phyloP scores from a whole-genome alignment of 306 rosid species.

The Cucumis sativus region Cucumber_9930_V3 NC_026660.2:20371001-20371500 shows the following conservation, averaged over 20 bases:
- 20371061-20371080: constrained; percentile 43
- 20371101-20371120: constrained; percentile 66
- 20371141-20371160: constrained; percentile 91
- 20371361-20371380: too few relatives aligned
- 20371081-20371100: constrained; percentile 48
- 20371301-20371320: too few relatives aligned
- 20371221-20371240: neutral
- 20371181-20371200: neutral
- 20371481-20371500: too few relatives aligned
- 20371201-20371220: neutral
- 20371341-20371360: too few relatives aligned
- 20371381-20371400: too few relatives aligned
- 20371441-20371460: too few relatives aligned
- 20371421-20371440: too few relatives aligned
- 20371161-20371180: constrained; percentile 71
- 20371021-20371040: constrained; percentile 67
- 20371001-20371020: constrained; percentile 16
- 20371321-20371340: too few relatives aligned
- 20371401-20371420: too few relatives aligned
- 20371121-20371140: constrained; percentile 38
- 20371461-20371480: too few relatives aligned
- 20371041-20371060: constrained; percentile 45
- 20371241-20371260: neutral
- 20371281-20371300: neutral
- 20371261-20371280: neutral